A percentile compares a stretch with the other conserved stretches of the same genome.
These are phyloP conservation scores for Beauveria caledonica DNA, from an alignment of 2,329 filamentous ascomycete species.

Conservation along the genomic window DNA sequence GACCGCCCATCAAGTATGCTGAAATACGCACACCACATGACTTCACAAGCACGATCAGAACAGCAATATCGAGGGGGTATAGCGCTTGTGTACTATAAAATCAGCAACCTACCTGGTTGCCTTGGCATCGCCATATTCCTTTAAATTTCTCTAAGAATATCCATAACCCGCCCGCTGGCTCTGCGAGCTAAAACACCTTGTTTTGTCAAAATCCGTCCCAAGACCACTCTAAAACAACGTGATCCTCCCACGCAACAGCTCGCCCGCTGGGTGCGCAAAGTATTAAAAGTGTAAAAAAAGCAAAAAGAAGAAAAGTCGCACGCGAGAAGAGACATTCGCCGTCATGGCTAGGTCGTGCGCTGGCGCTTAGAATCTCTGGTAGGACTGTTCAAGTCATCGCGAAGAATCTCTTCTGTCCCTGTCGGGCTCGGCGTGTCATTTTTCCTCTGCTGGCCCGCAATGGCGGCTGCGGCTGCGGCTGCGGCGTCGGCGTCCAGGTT, in stretches of 20 bases:
- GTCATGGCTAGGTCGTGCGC: background rate
- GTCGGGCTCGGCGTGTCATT: slow-evolving; percentile 37
- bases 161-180: background rate
- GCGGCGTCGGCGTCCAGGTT: slow-evolving; percentile 32
- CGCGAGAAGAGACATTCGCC: background rate
- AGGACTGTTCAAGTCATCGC: slow-evolving; percentile 29
- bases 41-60: background rate
- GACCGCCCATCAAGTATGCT: too few species aligned
- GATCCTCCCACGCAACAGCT: background rate
- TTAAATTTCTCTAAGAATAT: background rate
- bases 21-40: background rate
- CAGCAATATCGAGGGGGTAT: background rate
- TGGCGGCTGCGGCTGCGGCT: slow-evolving; percentile 15
- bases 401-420: slow-evolving; percentile 42
- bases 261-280: background rate
- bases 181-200: background rate
- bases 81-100: background rate
- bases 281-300: background rate
- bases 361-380: slow-evolving; percentile 8
- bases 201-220: background rate
- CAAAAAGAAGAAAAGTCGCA: background rate
- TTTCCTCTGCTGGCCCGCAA: slow-evolving; percentile 14
- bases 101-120: background rate
- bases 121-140: background rate
- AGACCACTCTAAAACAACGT: background rate